phyloP scores from a whole-genome alignment of 176 grass and related monocot genomes.

The Musa itinerans region DNA sequence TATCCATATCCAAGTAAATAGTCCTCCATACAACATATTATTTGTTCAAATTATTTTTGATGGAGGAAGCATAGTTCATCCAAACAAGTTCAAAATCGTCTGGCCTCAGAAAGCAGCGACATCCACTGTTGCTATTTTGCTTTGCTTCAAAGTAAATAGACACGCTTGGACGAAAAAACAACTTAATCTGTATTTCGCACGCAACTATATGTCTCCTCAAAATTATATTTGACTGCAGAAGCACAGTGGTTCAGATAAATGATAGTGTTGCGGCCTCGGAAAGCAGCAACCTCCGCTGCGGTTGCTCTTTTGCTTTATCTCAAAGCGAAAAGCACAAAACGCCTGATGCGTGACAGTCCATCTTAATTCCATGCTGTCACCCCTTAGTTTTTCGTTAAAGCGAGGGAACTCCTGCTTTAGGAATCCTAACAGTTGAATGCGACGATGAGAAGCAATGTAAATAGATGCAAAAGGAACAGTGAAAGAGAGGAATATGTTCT shows the following conservation, averaged over 20 bases:
- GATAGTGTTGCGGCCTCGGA: no score
- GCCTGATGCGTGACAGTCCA: not conserved
- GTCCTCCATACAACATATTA: no score
- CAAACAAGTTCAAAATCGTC: not conserved
- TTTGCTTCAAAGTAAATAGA: not conserved
- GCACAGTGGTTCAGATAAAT: no score
- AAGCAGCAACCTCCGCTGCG: no score
- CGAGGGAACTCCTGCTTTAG: slow-evolving; percentile 38
- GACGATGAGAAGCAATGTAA: slow-evolving; percentile 24
- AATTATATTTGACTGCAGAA: no score
- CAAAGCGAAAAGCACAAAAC: slow-evolving; percentile 19
- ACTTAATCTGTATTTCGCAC: no score
- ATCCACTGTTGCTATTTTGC: not conserved
- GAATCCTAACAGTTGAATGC: slow-evolving; percentile 38
- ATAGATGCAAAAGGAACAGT: slow-evolving; percentile 5
- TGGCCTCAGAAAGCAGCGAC: not conserved
- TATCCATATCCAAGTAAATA: no score
- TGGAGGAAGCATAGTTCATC: no score
- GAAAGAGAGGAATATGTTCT: slow-evolving; percentile 13
- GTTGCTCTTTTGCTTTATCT: no score
- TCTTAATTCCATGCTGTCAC: no score
- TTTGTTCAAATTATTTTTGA: not conserved
- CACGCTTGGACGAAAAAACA: no score
- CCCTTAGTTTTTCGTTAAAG: slow-evolving; percentile 41
- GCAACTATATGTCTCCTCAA: no score